These are phyloP conservation scores for Conticribra guillardii DNA, from an alignment of 108 stramenopile genomes.

Conservation along the genomic window DNA sequence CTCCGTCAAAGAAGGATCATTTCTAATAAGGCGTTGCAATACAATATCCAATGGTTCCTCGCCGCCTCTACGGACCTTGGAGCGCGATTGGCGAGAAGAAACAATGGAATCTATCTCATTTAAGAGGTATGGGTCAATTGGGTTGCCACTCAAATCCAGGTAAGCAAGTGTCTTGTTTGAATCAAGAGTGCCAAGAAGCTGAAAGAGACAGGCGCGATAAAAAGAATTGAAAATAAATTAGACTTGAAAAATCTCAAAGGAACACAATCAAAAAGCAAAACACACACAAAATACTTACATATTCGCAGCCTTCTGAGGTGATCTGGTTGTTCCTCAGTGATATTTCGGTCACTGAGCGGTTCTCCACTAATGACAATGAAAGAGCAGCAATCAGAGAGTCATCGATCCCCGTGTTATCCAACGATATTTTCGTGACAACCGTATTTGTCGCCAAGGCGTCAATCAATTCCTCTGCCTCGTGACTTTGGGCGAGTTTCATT, in stretches of 20 bases:
- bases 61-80: not conserved
- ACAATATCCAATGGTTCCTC: not conserved
- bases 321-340: slow-evolving; percentile 44
- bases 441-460: slow-evolving; percentile 23
- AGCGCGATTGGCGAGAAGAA: not conserved
- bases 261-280: not conserved
- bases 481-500: slow-evolving; percentile 10
- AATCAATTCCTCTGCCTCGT: slow-evolving; percentile 36
- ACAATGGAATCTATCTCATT: slow-evolving; percentile 33
- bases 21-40: not conserved
- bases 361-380: slow-evolving; percentile 30
- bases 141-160: slow-evolving; percentile 42
- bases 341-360: slow-evolving; percentile 29
- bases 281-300: not conserved
- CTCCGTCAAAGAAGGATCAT: not conserved
- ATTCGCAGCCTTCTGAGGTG: slow-evolving; percentile 38
- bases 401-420: slow-evolving; percentile 33
- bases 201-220: not conserved
- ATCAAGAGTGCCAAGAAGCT: slow-evolving; percentile 33
- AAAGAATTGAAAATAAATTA: not conserved
- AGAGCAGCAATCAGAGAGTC: slow-evolving; percentile 32
- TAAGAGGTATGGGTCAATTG: slow-evolving; percentile 31
- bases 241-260: not conserved
- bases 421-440: slow-evolving; percentile 11
- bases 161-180: slow-evolving; percentile 25